Percentiles rank a stretch among this genome's conserved stretches.
Evolutionary conservation across 306 rosid genomes (phyloP).

Genomic region (Malus domestica): DNA sequence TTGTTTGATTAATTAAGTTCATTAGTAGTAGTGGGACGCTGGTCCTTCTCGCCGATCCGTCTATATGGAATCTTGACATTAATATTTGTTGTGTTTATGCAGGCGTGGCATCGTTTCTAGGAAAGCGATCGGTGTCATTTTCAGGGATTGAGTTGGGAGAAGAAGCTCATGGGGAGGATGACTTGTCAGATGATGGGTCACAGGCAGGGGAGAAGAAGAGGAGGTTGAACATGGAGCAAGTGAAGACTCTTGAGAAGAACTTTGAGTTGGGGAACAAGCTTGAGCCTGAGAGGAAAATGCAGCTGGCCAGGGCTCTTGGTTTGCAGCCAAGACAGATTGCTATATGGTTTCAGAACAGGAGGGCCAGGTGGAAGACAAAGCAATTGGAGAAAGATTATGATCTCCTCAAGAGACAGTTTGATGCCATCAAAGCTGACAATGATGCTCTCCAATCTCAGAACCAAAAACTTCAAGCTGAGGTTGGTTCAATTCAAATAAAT

Average conservation of each 20-base stretch:
- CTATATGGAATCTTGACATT: neutral
- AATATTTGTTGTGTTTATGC: conserved; percentile 11
- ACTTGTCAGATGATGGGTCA: conserved; percentile 83
- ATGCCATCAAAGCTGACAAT: neutral
- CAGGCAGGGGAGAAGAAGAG: conserved; percentile 88
- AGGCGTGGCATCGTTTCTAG: conserved; percentile 72
- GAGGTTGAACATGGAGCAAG: conserved; percentile 85
- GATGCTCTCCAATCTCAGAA: conserved; percentile 57
- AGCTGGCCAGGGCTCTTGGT: conserved; percentile 77
- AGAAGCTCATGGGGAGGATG: conserved; percentile 66
- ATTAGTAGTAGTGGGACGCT: neutral
- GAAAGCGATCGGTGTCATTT: conserved; percentile 85
- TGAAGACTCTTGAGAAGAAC: conserved; percentile 89
- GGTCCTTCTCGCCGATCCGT: neutral
- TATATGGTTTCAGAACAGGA: conserved; percentile 89
- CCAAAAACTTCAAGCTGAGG: conserved; percentile 86
- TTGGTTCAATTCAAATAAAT: conserved; percentile 10
- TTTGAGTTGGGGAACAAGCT: conserved; percentile 91
- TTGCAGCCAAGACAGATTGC: conserved; percentile 90
- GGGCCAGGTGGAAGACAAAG: conserved; percentile 96
- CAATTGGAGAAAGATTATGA: conserved; percentile 91
- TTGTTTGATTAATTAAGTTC: neutral
- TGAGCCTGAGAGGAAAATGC: conserved; percentile 97
- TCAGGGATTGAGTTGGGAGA: conserved; percentile 72
- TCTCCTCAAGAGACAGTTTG: conserved; percentile 72